phyloP scores from a whole-genome alignment of 192 early-diverging fungal genomes.

The Chytriomyces hyalinus region DNA sequence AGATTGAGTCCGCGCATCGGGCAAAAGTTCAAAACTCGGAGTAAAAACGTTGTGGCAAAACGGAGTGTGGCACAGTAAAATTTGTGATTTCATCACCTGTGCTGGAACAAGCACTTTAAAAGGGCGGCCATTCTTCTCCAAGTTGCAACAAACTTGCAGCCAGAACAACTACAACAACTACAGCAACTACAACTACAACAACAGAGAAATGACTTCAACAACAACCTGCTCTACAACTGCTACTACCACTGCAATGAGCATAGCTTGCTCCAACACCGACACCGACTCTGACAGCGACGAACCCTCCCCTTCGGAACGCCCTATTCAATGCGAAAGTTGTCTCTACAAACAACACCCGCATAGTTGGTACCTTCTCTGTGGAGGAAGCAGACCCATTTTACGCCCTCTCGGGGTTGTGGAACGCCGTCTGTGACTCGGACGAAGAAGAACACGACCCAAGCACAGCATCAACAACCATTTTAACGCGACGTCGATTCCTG shows the following conservation, averaged over 20 bases:
- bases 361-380: background rate
- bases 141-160: background rate
- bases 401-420: constrained; percentile 3
- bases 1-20: background rate
- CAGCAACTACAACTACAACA: background rate
- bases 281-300: background rate
- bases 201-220: background rate
- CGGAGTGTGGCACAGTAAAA: background rate
- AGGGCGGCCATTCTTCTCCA: background rate
- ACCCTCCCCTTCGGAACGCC: background rate
- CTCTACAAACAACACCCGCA: constrained; percentile 15
- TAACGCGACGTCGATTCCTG: background rate
- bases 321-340: background rate
- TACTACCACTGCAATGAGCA: background rate
- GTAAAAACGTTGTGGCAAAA: too few relatives aligned
- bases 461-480: background rate
- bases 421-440: constrained; percentile 25
- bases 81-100: background rate
- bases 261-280: background rate
- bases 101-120: background rate
- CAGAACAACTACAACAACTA: background rate
- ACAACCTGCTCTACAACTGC: background rate
- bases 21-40: background rate
- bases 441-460: constrained; percentile 2
- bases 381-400: constrained; percentile 8